Evolutionary conservation across 305 asterid genomes (phyloP), one percentile per base, ranked within the genome.

Genomic region (Rubia peregrina): DNA sequence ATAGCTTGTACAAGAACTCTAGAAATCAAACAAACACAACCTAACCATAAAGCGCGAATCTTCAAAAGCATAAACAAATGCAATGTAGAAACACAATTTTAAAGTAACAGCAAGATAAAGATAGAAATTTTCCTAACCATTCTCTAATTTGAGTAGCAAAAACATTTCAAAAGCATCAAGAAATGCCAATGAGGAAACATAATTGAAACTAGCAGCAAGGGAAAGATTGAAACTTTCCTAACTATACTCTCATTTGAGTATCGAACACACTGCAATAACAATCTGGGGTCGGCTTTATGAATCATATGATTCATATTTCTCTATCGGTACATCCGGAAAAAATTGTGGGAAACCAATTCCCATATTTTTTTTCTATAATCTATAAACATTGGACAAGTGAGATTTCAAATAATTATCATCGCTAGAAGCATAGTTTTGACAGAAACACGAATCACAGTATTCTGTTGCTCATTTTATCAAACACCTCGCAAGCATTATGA

Each of bases 391-490:
- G 22, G 57, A 51, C 7, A 51, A 16, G 22, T 51, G 57, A 9
- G 21, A 51, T 51, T 30, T 51, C 22, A 51, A 51, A 13, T 2
- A 53, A 11, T 12, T 9, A 12, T 53, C 62, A 49, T 9, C 42
- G 2, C 16, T 10, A 33, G 12, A 69, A 69, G 22, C 43, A 40
- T 57, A 38, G 11, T 19, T 21, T 56, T 21, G 7, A 55, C 24
- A 38, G 11, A 40, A 64, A 41, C 51, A 24, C 14, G 42, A 24
- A 24, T 67, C 60, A 24, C 7, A 30, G 22, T 0, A 48, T 68
- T 68, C 24, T 48, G 9, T 49, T 33, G 44, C 16, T 16, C 21
- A 46, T 61, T 71, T 48, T 6, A 48, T 71, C 69, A 61, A 71
- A 44, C 74, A 30, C 61, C 21, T 61, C 3, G 40, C 13, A 7